A percentile compares a stretch with the other conserved stretches of the same genome.
Evolutionary conservation across 176 grass and related monocot species (phyloP).

Genomic region (Phoenix roebelenii): DNA sequence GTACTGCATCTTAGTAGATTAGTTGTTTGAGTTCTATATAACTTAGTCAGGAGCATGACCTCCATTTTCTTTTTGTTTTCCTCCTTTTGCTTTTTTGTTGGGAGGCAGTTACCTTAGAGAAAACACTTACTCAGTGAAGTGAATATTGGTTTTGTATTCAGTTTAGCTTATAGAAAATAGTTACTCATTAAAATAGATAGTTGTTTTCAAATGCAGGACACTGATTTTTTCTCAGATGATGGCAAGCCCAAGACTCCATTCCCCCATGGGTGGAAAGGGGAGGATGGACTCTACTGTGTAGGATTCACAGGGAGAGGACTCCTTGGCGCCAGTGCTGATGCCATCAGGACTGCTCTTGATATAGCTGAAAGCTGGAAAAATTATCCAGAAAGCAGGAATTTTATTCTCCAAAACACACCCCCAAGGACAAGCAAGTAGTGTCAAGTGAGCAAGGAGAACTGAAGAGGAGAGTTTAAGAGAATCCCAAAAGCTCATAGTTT

Average conservation of each 20-base stretch:
- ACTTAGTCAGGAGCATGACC: no score
- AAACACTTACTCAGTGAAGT: background rate
- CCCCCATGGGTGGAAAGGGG: slow-evolving; percentile 45
- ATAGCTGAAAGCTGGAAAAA: slow-evolving; percentile 57
- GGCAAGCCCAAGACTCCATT: slow-evolving; percentile 45
- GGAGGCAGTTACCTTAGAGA: no score
- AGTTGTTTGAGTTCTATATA: no score
- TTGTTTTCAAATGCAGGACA: slow-evolving; percentile 28
- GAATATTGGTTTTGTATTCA: background rate
- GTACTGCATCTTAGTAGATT: no score
- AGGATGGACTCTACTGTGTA: slow-evolving; percentile 69
- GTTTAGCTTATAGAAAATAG: background rate
- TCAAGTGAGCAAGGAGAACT: no score
- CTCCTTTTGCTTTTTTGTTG: no score
- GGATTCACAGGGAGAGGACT: slow-evolving; percentile 82
- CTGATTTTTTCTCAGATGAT: slow-evolving; percentile 51
- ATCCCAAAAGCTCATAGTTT: no score
- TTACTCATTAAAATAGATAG: background rate
- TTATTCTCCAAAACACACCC: no score
- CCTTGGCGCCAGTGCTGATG: slow-evolving; percentile 61
- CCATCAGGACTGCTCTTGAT: slow-evolving; percentile 48
- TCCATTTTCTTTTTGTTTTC: no score
- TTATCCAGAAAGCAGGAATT: no score
- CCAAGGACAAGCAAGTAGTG: no score
- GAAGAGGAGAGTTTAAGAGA: no score